Base-by-base conservation (phyloP, 306 rosid species). In the Abrus precatorius region DNA sequence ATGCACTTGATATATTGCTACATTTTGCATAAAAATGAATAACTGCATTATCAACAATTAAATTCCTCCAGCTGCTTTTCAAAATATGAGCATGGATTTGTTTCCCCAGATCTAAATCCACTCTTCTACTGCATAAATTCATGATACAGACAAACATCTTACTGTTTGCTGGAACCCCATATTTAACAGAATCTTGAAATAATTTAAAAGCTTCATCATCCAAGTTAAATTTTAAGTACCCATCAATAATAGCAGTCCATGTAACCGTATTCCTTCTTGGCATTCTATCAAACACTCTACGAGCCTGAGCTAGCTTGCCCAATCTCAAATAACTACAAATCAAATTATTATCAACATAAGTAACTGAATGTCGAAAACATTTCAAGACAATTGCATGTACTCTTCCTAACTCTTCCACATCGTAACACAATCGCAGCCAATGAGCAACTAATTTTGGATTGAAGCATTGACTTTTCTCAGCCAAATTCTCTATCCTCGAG, bases 241-340 rank as follows among this genome's bases (percentile, higher is more conserved):
- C 97, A 71, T 92, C 83, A 73, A 95, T 91, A 57, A 95, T 69
- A 38, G 97, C 97, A 29, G 97, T 91, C 99, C 99, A 95, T 36
- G 97, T 84, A 82, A 95, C 95, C 9, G 89, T 94, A 70, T 86
- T 91, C 45, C 85, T 91, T 27, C 80, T 72, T 11, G 89, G 11
- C 94, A 95, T 89, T 83, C 86, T 74, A 48, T 91, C 95, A 52
- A 95, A 91, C 90, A 91, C 90, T 27, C 82, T 82, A 55, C 94
- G 94, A 48, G 97, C 97, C 9, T 66, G 71, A 30, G 48, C 75
- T 53, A 95, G 79, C 84, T 83, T 80, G 68, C 88, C 87, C 52
- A 91, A 78, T 48, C 85, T 85, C 70, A 91, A 60, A 65, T 92
- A 95, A 47, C 86, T 84, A 84, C 87, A 87, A 38, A 93, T 85